Evolutionary conservation across 202 grass and related monocot species (phyloP), one percentile per base, ranked within the genome.

Genomic region (Hordeum pubiflorum): DNA sequence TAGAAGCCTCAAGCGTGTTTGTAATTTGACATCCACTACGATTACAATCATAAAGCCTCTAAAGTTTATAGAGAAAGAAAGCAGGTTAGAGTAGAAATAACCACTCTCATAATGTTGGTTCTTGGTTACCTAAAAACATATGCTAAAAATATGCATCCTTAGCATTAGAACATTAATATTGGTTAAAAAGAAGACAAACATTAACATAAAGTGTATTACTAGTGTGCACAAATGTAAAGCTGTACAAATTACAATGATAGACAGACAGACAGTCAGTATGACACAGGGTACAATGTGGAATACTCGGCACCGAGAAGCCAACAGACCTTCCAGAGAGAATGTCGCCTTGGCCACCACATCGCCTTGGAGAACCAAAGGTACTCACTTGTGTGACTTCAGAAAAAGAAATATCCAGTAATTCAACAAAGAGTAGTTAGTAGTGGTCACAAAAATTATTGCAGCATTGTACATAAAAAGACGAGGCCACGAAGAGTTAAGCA

Each of bases 301-400:
- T 33, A 71, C 27, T 63, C n/a, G 72, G 63, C 56, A 58, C 37
- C 4, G 0, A 77, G 22, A 33, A 34, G 21, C 29, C 24, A 74
- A 60, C 67, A 40, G 63, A 98, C 95, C 95, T 98, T 91, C 95
- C 95, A 79, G 90, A 91, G 63, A 98, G 92, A 68, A 98, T 95
- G 64, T 98, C 95, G 12, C 95, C 95, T 90, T 98, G 95, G 81
- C 95, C 95, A 63, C 95, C 95, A 81, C 95, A 98, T 75, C 92
- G 89, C 64, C 95, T 89, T 78, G 92, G 96, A 50, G 96, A 98
- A 66, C 96, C 96, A 83, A 88, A 88, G 43, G 72, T 91, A 88
- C 96, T 91, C 52, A 98, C 96, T 75, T 88, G 89, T 13, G 85
- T 85, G 38, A 98, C 96, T 98, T 77, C 22, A 89, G 20, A 64